Base-by-base conservation (phyloP, 2,329 filamentous ascomycete genomes). In the Zasmidium angulare region DNA sequence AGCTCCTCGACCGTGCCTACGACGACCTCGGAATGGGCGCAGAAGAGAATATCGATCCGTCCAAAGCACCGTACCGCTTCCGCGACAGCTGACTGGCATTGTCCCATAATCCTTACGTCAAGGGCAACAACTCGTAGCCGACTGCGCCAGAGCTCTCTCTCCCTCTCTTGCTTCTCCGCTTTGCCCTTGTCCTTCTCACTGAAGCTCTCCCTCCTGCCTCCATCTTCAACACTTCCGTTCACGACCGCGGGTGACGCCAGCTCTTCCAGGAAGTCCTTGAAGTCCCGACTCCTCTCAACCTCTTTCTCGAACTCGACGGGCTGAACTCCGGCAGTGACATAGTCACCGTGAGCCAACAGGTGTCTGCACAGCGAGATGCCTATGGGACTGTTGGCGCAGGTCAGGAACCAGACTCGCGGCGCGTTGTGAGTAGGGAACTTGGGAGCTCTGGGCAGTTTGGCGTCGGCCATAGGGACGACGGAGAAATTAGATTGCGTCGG, bases 1-100 rank as follows among this genome's bases (percentile, higher is more conserved):
- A 97, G 81, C 75, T 99, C 95, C 76, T 98, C 95, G 7, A 98
- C 89, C 0, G 91, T 90, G 46, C 93, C 95, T 31, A 98, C 86
- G 29, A 97, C 85, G 63, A 91, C 90, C 83, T 96, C 90, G 60
- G 89, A 95, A 58, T 89, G 90, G 78, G 91, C 96, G 74, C 91
- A 96, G 43, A 98, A 82, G 61, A 98, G 75, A 58, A 98, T 93
- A 75, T 99, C 95, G 56, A 98, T 87, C 46, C 88, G 85, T 9
- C 91, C 91, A 77, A 97, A 98, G 0, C 87, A 83, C 66, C 89
- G 84, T 19, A 96, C 86, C 22, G 92, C 90, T 74, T 96, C 90
- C 46, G 93, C 93, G 55, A 98, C 83, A 29, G 92, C 91, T 53
- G 91, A 89, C 70, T 92, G 89, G 75, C 91, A 96, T 73, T 91